These are phyloP conservation scores for Hypoxylon sp. DNA, from an alignment of 2,329 filamentous ascomycete genomes.

Conservation along the genomic window DNA sequence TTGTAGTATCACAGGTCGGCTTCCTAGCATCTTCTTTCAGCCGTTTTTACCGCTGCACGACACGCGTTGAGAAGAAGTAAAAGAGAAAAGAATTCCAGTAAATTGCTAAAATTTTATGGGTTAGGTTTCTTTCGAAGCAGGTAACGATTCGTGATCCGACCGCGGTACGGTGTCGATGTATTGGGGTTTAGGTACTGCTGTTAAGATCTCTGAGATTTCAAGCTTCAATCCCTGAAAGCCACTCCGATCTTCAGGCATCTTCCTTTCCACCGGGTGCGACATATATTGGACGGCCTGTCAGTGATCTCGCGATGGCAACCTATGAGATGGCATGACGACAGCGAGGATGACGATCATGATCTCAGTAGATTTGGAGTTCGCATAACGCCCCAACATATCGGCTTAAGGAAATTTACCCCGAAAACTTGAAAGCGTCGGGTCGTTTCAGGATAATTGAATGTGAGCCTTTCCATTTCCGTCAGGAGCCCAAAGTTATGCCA, in stretches of 20 bases:
- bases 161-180: conserved; percentile 1
- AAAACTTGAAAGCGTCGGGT: not conserved
- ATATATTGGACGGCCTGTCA: not conserved
- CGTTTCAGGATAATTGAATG: conserved; percentile 14
- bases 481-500: not conserved
- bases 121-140: conserved; percentile 4
- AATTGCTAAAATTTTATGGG: conserved; percentile 9
- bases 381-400: not conserved
- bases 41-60: conserved; percentile 23
- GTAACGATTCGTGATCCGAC: conserved; percentile 10
- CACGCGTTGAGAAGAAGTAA: not conserved
- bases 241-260: conserved; percentile 18
- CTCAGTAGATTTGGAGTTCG: conserved; percentile 10
- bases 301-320: conserved; percentile 2
- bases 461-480: conserved; percentile 6
- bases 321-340: conserved; percentile 13
- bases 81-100: not conserved
- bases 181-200: not conserved
- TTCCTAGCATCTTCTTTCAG: conserved; percentile 10
- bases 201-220: not conserved
- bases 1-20: conserved; percentile 29
- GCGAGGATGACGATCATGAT: conserved; percentile 23
- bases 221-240: conserved; percentile 19
- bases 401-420: not conserved
- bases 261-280: conserved; percentile 20